A percentile compares a stretch with the other conserved stretches of the same genome.
Evolutionary conservation across 441 rosid genomes (phyloP).

Genomic region (Jatropha multifida): DNA sequence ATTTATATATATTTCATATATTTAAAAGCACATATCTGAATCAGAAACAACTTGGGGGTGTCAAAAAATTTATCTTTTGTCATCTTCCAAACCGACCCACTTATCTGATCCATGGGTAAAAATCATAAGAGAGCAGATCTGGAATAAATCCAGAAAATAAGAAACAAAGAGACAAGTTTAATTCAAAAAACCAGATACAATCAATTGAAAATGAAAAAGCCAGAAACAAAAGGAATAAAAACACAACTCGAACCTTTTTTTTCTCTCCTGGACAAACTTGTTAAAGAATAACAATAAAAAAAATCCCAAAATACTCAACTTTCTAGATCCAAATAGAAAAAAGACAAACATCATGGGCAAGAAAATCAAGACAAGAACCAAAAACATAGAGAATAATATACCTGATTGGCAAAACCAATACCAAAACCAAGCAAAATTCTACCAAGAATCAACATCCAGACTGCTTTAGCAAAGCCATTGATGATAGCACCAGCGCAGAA

Average conservation of each 20-base stretch:
- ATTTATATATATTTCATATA: too few species aligned
- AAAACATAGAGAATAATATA: constrained; percentile 1
- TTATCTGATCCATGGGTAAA: constrained; percentile 2
- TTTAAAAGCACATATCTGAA: not conserved
- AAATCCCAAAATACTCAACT: not conserved
- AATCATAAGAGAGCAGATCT: constrained; percentile 13
- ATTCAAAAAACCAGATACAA: not conserved
- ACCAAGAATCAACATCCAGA: constrained; percentile 88
- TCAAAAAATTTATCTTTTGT: constrained; percentile 2
- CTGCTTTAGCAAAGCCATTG: constrained; percentile 58
- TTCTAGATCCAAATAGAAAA: not conserved
- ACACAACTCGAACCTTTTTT: not conserved
- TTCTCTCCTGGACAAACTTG: not conserved
- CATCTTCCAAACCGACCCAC: not conserved
- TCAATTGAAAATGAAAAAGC: not conserved
- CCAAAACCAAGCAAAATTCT: constrained; percentile 91
- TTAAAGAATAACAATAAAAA: not conserved
- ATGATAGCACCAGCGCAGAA: constrained; percentile 79
- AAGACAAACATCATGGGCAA: not conserved
- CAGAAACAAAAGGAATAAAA: not conserved
- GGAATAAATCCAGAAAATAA: not conserved
- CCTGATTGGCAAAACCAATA: constrained; percentile 95
- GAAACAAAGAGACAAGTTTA: not conserved
- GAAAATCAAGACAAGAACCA: not conserved
- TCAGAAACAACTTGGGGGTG: not conserved